Percentiles rank a stretch among this genome's conserved stretches.
These are phyloP conservation scores for Mytilinidion resinicola DNA, from an alignment of 495 filamentous ascomycete genomes.

Conservation along the genomic window DNA sequence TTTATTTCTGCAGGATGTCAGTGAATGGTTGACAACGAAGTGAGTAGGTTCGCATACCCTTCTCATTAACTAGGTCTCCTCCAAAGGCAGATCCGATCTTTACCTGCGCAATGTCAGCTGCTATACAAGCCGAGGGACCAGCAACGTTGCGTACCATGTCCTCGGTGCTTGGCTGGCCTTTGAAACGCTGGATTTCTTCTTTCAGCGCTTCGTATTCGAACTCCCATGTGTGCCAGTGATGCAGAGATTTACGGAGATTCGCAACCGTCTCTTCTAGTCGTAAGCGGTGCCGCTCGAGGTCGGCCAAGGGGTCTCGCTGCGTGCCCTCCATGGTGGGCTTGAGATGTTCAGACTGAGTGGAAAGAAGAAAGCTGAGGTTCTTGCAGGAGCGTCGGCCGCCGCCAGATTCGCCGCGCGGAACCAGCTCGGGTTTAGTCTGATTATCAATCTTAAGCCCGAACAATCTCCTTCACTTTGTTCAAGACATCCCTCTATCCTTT, in stretches of 20 bases:
- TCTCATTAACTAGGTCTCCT: constrained; percentile 50
- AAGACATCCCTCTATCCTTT: neutral
- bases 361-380: neutral
- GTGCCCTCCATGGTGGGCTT: constrained; percentile 18
- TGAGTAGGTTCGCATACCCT: constrained; percentile 36
- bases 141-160: constrained; percentile 28
- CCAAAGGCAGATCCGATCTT: constrained; percentile 45
- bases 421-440: neutral
- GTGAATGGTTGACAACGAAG: neutral
- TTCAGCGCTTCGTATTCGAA: constrained; percentile 84
- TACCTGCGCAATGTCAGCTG: constrained; percentile 23
- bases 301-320: constrained; percentile 12
- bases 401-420: neutral
- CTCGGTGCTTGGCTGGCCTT: constrained; percentile 43
- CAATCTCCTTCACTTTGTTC: no score
- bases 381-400: neutral
- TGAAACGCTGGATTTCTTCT: constrained; percentile 60
- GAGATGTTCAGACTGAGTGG: neutral
- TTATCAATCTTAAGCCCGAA: no score
- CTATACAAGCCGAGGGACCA: neutral
- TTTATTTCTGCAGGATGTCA: constrained; percentile 47
- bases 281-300: constrained; percentile 66
- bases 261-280: constrained; percentile 68
- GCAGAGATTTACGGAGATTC: constrained; percentile 68
- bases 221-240: constrained; percentile 84